phyloP scores from a whole-genome alignment of 805 yeast species.

The Yarrowia osloensis region DNA sequence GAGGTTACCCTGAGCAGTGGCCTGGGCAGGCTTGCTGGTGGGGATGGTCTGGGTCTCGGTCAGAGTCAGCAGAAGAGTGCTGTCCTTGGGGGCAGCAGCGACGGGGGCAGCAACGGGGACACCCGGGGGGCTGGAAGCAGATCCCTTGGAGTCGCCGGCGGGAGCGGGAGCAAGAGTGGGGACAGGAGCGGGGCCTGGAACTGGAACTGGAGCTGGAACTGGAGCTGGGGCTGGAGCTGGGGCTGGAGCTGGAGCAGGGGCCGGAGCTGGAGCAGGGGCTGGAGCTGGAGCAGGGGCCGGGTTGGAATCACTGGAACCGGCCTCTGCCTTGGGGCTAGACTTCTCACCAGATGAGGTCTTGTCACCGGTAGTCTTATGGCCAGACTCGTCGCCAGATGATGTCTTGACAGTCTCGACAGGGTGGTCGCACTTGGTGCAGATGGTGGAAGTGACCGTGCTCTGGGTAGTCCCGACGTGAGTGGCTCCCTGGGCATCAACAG shows the following conservation, averaged over 20 bases:
- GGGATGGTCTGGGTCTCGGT: neutral
- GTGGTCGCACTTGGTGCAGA: slow-evolving; percentile 4
- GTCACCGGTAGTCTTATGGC: neutral
- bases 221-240: no score
- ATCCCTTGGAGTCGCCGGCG: no score
- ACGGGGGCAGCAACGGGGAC: no score
- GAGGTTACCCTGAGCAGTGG: neutral
- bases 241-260: no score
- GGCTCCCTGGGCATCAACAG: neutral
- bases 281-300: no score
- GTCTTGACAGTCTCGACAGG: neutral
- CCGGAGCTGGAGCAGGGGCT: no score
- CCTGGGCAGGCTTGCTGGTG: neutral
- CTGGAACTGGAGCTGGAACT: no score
- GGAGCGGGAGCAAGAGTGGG: no score
- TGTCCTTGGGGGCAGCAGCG: neutral
- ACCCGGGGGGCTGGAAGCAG: neutral
- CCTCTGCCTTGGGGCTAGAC: neutral
- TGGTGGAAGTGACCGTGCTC: slow-evolving; percentile 10
- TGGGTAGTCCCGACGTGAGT: neutral
- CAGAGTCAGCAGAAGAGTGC: neutral
- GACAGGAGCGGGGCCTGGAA: no score
- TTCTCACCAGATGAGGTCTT: neutral
- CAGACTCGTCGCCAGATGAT: neutral
- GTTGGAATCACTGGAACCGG: no score